Percentiles rank a stretch among this genome's conserved stretches.
Conservation (phyloP, 257 asterid genomes). For the Solanum chiquidenum region DNA sequence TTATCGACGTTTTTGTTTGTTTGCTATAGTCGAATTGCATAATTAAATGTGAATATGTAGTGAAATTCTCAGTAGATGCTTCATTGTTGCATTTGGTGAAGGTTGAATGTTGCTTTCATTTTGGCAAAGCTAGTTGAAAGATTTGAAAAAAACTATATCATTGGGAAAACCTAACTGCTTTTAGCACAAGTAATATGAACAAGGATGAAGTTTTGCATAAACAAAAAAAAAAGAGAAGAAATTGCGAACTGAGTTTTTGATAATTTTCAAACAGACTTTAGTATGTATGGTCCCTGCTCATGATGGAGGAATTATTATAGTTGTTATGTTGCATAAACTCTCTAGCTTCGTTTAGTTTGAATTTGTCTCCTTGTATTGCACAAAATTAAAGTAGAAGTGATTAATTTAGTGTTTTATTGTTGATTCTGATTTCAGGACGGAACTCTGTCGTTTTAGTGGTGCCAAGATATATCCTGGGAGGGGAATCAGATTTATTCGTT, state of each 20-base stretch:
- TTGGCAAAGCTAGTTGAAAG: background rate
- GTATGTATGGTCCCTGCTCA: no score
- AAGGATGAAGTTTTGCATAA: no score
- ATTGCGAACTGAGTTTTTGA: no score
- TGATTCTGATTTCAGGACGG: conserved; percentile 42
- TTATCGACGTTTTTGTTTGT: no score
- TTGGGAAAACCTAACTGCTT: background rate
- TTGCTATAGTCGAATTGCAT: background rate
- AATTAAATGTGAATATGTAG: background rate
- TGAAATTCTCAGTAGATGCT: background rate
- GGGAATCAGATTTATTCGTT: conserved; percentile 63
- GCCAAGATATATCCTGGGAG: conserved; percentile 78
- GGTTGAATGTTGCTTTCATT: background rate
- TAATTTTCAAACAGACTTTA: no score
- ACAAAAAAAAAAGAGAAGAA: no score
- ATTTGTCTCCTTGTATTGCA: background rate
- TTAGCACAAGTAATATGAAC: background rate
- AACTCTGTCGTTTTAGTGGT: conserved; percentile 76
- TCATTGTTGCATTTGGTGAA: background rate
- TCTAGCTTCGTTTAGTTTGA: background rate
- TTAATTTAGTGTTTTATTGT: background rate
- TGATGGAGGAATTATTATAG: no score
- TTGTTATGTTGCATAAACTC: no score
- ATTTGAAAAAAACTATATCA: background rate
- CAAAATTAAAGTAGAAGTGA: background rate